A percentile compares a stretch with the other conserved stretches of the same genome.
These are phyloP conservation scores for Cairneyella variabilis DNA, from an alignment of 495 filamentous ascomycete genomes.

Conservation along the genomic window DNA sequence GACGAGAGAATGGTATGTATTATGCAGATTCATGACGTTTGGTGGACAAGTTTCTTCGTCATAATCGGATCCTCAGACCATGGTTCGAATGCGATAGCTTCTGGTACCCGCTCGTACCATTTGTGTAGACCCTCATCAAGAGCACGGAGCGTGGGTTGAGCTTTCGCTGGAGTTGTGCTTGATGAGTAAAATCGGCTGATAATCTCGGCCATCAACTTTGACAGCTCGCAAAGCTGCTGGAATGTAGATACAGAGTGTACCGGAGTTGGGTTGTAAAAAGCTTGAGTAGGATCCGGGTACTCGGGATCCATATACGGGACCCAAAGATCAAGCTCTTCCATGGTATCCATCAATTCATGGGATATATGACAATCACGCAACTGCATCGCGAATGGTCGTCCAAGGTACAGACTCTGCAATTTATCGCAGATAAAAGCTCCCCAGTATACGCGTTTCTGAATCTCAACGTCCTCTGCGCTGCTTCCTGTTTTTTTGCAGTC, in stretches of 20 bases:
- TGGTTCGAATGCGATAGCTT: not conserved
- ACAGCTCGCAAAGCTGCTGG: not conserved
- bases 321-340: conserved; percentile 34
- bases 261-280: not conserved
- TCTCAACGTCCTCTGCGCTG: conserved; percentile 12
- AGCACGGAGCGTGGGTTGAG: not conserved
- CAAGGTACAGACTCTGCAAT: conserved; percentile 34
- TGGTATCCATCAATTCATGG: conserved; percentile 25
- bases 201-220: not conserved
- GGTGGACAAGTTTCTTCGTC: not conserved
- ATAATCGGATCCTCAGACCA: not conserved
- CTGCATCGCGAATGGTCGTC: conserved; percentile 25
- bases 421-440: conserved; percentile 37
- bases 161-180: not conserved
- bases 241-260: not conserved
- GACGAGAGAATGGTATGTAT: conserved; percentile 22
- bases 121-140: not conserved
- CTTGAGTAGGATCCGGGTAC: not conserved
- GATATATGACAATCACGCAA: conserved; percentile 26
- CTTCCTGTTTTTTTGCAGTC: not conserved
- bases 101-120: not conserved
- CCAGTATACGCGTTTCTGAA: conserved; percentile 30
- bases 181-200: not conserved
- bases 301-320: conserved; percentile 20
- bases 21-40: not conserved